These are phyloP conservation scores for Kwoniella mangroviensis DNA, from an alignment of 768 basidiomycete species.

Conservation along the genomic window DNA sequence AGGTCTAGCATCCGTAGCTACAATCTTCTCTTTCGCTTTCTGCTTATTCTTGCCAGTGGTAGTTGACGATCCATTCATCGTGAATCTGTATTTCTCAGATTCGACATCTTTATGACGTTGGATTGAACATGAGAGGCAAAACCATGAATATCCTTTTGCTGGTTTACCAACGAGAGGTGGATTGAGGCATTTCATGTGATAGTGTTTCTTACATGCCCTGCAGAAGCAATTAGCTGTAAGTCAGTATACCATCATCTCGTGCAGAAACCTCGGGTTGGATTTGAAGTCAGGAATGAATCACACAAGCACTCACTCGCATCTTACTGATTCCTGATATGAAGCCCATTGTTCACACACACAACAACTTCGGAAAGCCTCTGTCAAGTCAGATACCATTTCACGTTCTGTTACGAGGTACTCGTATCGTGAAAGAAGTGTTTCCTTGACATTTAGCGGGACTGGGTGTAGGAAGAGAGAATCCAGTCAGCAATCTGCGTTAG, in stretches of 20 bases:
- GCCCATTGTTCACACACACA: conserved; percentile 87
- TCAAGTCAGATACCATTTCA: conserved; percentile 86
- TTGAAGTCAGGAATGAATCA: not conserved
- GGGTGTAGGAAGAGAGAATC: not conserved
- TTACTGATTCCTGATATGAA: conserved; percentile 68
- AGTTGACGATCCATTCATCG: conserved; percentile 38
- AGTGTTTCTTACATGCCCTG: conserved; percentile 77
- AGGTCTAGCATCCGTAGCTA: conserved; percentile 36
- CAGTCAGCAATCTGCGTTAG: too few relatives aligned
- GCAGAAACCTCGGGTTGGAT: too few relatives aligned
- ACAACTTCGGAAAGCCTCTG: conserved; percentile 82
- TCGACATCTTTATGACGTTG: conserved; percentile 68
- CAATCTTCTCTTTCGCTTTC: conserved; percentile 87
- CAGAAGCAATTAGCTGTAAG: too few relatives aligned
- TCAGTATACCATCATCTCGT: too few relatives aligned
- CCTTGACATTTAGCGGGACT: conserved; percentile 83
- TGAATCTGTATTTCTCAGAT: conserved; percentile 41
- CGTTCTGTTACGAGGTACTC: conserved; percentile 96
- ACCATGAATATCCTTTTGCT: conserved; percentile 95
- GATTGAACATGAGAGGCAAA: conserved; percentile 88
- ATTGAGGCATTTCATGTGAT: conserved; percentile 92
- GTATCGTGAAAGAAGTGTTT: conserved; percentile 77
- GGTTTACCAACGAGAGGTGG: conserved; percentile 90
- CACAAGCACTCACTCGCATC: conserved; percentile 55
- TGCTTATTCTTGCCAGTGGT: conserved; percentile 26